These are phyloP conservation scores for Aplosporella prunicola DNA, from an alignment of 2,329 filamentous ascomycete genomes.

Conservation along the genomic window DNA sequence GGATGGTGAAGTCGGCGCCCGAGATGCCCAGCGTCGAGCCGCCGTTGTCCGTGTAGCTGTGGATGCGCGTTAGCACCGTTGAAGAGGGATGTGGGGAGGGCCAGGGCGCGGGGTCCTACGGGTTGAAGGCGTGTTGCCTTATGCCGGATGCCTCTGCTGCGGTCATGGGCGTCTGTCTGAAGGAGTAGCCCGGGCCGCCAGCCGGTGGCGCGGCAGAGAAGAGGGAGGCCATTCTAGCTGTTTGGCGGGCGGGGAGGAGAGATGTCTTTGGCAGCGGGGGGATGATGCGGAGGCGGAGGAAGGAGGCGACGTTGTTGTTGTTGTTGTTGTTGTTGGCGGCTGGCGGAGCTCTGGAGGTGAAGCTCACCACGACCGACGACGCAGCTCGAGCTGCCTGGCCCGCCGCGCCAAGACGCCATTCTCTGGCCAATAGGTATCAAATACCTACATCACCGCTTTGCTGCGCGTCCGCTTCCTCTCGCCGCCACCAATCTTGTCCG, in stretches of 20 bases:
- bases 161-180: conserved; percentile 42
- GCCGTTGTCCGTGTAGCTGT: conserved; percentile 93
- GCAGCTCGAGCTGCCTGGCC: conserved; percentile 11
- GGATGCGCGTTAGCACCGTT: conserved; percentile 5
- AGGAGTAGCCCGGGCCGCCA: conserved; percentile 51
- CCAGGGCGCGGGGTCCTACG: conserved; percentile 52
- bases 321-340: conserved; percentile 1
- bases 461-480: not conserved
- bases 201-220: conserved; percentile 41
- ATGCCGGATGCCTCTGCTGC: conserved; percentile 33
- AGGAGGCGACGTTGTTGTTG: not conserved
- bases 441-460: conserved; percentile 9
- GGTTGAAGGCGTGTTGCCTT: conserved; percentile 78
- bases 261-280: not conserved
- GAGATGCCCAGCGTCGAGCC: conserved; percentile 93
- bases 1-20: conserved; percentile 87
- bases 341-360: conserved; percentile 9
- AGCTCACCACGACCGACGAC: conserved; percentile 5
- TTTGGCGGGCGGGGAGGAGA: not conserved
- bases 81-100: not conserved
- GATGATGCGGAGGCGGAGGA: not conserved
- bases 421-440: conserved; percentile 1
- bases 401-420: conserved; percentile 8
- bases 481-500: not conserved
- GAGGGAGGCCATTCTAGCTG: conserved; percentile 44